These are phyloP conservation scores for Cordyceps cicadae DNA, from an alignment of 2,329 filamentous ascomycete species.

Conservation along the genomic window DNA sequence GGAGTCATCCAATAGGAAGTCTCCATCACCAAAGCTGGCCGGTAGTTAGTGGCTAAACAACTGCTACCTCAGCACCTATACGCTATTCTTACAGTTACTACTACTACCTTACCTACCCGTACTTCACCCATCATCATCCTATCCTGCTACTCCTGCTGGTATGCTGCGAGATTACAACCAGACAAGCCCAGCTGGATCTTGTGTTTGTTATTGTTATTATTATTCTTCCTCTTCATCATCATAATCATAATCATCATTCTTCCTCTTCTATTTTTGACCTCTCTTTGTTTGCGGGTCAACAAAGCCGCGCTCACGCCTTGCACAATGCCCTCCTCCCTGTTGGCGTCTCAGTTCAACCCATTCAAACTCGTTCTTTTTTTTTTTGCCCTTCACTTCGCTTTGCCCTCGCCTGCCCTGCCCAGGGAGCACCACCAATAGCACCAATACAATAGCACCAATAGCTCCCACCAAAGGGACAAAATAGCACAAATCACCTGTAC, in stretches of 20 bases:
- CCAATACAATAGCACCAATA: background rate
- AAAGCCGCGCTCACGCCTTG: background rate
- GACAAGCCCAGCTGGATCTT: slow-evolving; percentile 4
- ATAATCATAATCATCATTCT: too few relatives aligned
- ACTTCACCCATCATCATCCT: background rate
- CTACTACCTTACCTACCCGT: background rate
- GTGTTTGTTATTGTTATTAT: background rate
- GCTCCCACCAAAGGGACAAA: slow-evolving; percentile 3
- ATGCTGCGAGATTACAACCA: slow-evolving; percentile 10
- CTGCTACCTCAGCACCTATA: too few relatives aligned
- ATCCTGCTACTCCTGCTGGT: background rate
- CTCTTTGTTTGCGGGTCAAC: background rate
- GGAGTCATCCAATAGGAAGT: background rate
- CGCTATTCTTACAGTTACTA: too few relatives aligned
- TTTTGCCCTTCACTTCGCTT: slow-evolving; percentile 3
- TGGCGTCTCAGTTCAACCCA: background rate
- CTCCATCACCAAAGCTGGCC: background rate
- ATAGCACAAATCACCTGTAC: background rate
- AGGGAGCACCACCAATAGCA: slow-evolving; percentile 7
- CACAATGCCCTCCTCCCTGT: background rate
- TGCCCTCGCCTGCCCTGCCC: slow-evolving; percentile 3
- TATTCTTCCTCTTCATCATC: background rate
- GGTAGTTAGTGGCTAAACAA: too few relatives aligned
- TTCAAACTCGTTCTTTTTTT: background rate
- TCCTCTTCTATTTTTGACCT: background rate